phyloP scores from a whole-genome alignment of 2,329 filamentous ascomycete genomes.

The Botrytis medusae region DNA sequence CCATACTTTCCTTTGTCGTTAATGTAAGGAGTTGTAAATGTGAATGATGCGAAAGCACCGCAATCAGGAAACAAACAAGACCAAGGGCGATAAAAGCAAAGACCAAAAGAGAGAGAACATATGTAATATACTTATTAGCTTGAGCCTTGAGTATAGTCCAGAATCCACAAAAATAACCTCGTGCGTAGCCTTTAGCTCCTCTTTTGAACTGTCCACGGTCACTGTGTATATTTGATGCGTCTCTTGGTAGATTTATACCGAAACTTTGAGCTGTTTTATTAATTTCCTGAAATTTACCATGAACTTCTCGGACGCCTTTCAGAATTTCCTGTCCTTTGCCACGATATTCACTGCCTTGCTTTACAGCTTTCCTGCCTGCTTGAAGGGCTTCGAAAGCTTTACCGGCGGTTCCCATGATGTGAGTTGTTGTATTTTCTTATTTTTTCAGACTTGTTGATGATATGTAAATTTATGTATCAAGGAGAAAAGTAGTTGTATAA shows the following conservation, averaged over 20 bases:
- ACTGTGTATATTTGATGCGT: neutral
- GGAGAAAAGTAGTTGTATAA: neutral
- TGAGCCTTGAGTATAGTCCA: constrained; percentile 1
- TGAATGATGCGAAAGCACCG: constrained; percentile 7
- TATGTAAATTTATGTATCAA: neutral
- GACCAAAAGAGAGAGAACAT: neutral
- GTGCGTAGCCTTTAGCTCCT: neutral
- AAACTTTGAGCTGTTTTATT: neutral
- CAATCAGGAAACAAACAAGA: neutral
- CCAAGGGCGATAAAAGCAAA: constrained; percentile 6
- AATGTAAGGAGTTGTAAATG: constrained; percentile 10
- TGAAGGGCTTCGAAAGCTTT: neutral
- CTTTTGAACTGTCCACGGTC: neutral
- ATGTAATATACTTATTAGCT: constrained; percentile 5
- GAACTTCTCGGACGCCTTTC: neutral
- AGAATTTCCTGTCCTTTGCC: neutral
- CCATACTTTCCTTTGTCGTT: neutral
- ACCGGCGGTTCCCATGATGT: neutral
- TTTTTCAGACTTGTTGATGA: neutral
- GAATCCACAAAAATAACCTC: neutral
- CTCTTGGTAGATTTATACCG: neutral
- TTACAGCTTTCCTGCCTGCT: neutral
- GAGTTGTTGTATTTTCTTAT: neutral
- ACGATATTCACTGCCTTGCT: neutral
- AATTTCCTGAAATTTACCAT: neutral